Evolutionary conservation across 2,329 filamentous ascomycete genomes (phyloP).

Genomic region (Trichoderma oligosporum): DNA sequence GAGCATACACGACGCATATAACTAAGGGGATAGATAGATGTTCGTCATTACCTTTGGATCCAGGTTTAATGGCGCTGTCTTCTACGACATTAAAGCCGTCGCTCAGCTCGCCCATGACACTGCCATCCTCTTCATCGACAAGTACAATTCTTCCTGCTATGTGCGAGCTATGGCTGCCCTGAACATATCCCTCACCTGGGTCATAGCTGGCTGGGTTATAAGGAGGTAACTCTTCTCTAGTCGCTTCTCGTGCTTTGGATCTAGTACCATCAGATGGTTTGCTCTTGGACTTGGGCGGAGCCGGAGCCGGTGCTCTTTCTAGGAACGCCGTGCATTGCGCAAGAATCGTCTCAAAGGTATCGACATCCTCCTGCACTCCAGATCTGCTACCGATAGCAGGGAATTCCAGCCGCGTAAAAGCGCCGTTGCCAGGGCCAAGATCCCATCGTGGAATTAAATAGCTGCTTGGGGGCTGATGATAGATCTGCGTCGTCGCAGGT

Average conservation of each 20-base stretch:
- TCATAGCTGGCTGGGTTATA: conserved; percentile 83
- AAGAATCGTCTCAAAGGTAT: conserved; percentile 95
- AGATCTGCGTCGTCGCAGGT: conserved; percentile 94
- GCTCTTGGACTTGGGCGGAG: conserved; percentile 37
- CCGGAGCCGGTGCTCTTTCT: conserved; percentile 65
- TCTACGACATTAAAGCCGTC: conserved; percentile 80
- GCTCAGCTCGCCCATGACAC: conserved; percentile 85
- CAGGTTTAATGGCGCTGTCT: conserved; percentile 68
- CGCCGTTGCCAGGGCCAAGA: conserved; percentile 78
- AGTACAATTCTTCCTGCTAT: conserved; percentile 76
- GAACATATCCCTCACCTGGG: conserved; percentile 73
- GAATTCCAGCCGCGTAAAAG: conserved; percentile 92
- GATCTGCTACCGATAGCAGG: conserved; percentile 66
- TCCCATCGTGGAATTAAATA: conserved; percentile 97
- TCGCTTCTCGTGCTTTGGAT: conserved; percentile 34
- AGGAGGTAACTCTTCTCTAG: conserved; percentile 47
- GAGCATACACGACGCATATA: too few species aligned
- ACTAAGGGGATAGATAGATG: neutral
- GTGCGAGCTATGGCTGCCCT: conserved; percentile 52
- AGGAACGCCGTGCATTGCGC: conserved; percentile 97
- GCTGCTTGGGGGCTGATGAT: conserved; percentile 87
- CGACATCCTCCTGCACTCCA: conserved; percentile 83
- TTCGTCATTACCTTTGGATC: conserved; percentile 74
- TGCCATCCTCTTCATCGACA: conserved; percentile 92
- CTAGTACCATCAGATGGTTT: conserved; percentile 14